A percentile compares a stretch with the other conserved stretches of the same genome.
Conservation (phyloP, 2,329 filamentous ascomycete genomes). For the Curvularia hawaiiensis region DNA sequence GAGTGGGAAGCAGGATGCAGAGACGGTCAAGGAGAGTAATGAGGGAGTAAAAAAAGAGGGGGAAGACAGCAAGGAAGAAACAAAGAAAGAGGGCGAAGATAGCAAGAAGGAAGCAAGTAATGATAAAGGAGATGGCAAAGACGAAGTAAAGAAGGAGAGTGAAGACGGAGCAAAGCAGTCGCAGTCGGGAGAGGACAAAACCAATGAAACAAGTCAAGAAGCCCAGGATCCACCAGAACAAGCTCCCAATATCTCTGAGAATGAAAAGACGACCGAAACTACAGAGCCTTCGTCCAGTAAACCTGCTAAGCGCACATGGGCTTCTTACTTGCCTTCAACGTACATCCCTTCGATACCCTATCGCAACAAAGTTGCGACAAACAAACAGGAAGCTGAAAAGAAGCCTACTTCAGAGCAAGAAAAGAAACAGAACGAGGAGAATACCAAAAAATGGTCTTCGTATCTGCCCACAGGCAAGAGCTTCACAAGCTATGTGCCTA, state of each 20-base stretch:
- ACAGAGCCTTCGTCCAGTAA: constrained; percentile 19
- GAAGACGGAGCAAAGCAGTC: constrained; percentile 4
- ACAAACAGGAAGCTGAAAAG: constrained; percentile 23
- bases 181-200: not conserved
- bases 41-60: too few species aligned
- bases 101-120: too few species aligned
- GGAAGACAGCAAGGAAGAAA: too few species aligned
- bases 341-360: constrained; percentile 33
- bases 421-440: constrained; percentile 42
- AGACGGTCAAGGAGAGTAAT: not conserved
- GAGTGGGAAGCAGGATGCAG: constrained; percentile 12
- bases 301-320: constrained; percentile 43
- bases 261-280: constrained; percentile 18
- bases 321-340: constrained; percentile 45
- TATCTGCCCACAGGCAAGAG: constrained; percentile 56
- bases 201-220: constrained; percentile 13
- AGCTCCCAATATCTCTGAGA: constrained; percentile 32
- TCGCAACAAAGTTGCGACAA: constrained; percentile 32
- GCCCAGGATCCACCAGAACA: constrained; percentile 38
- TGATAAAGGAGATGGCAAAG: not conserved
- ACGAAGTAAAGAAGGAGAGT: constrained; percentile 12
- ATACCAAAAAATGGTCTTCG: constrained; percentile 52
- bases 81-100: too few species aligned
- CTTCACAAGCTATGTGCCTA: constrained; percentile 55
- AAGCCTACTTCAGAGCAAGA: constrained; percentile 35